Evolutionary conservation across 2,329 filamentous ascomycete genomes (phyloP).

Genomic region (Colletotrichum echinochloae): DNA sequence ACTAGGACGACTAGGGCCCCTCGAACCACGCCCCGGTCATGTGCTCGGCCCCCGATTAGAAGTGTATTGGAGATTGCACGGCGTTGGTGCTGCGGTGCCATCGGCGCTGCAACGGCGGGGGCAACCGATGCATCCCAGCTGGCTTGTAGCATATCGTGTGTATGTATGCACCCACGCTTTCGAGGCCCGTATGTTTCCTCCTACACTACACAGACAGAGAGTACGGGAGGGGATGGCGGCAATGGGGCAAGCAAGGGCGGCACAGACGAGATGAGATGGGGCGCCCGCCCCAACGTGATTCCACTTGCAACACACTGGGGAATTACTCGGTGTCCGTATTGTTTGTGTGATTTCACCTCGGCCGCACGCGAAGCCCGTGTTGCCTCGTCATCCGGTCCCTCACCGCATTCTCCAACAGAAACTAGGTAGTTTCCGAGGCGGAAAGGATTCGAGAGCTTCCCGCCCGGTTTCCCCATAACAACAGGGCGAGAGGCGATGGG

Average conservation of each 20-base stretch:
- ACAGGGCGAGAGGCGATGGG: not conserved
- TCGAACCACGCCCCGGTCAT: conserved; percentile 22
- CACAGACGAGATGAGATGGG: conserved; percentile 4
- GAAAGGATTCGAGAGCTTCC: conserved; percentile 15
- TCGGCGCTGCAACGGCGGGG: conserved; percentile 23
- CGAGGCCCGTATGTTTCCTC: too few relatives aligned
- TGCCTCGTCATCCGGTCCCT: conserved; percentile 10
- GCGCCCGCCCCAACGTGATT: conserved; percentile 20
- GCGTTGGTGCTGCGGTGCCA: not conserved
- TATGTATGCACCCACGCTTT: too few relatives aligned
- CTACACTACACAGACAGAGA: too few relatives aligned
- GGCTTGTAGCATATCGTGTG: too few relatives aligned
- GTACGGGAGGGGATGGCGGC: too few relatives aligned
- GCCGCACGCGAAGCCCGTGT: conserved; percentile 2
- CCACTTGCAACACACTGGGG: not conserved
- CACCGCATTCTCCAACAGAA: conserved; percentile 31
- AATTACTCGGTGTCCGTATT: not conserved
- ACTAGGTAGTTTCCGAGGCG: conserved; percentile 6
- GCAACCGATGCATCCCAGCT: conserved; percentile 28
- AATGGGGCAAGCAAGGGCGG: not conserved
- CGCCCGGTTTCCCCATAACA: conserved; percentile 34
- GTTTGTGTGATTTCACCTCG: not conserved
- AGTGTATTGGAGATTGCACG: conserved; percentile 17
- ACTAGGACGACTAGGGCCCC: conserved; percentile 7
- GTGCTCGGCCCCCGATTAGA: conserved; percentile 31